phyloP scores from a whole-genome alignment of 1,284 basidiomycete species.

The Phlebopus sp. region DNA sequence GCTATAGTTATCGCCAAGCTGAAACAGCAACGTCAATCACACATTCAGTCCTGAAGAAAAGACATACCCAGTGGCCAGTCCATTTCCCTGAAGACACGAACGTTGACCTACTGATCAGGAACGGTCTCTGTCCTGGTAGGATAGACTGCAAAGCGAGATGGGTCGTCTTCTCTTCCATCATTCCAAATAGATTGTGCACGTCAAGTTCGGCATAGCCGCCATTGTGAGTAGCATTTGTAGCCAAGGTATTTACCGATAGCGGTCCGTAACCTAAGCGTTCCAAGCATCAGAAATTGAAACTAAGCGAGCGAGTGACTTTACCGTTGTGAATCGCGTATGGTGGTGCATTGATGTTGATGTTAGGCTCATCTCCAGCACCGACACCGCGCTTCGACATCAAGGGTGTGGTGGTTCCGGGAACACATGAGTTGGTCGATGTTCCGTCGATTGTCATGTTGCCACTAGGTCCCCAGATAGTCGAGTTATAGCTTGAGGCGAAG shows the following conservation, averaged over 20 bases:
- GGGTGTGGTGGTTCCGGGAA: conserved; percentile 4
- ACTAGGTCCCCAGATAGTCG: conserved; percentile 55
- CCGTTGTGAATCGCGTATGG: conserved; percentile 72
- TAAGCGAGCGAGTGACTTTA: conserved; percentile 13
- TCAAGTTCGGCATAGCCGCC: conserved; percentile 33
- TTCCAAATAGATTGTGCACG: conserved; percentile 37
- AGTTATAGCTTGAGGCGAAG: conserved; percentile 49
- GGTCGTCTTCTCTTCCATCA: conserved; percentile 35
- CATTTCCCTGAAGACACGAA: conserved; percentile 61
- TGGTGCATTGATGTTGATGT: conserved; percentile 51
- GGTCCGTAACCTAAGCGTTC: conserved; percentile 12
- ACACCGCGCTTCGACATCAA: not conserved
- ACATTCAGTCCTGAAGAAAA: not conserved
- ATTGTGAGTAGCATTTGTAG: conserved; percentile 36
- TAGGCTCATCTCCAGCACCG: conserved; percentile 42
- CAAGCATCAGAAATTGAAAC: not conserved
- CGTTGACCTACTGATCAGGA: conserved; percentile 35
- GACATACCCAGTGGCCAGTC: conserved; percentile 50
- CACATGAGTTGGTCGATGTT: conserved; percentile 44
- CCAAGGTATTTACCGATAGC: conserved; percentile 27
- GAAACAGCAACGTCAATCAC: not conserved
- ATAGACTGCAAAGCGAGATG: conserved; percentile 28
- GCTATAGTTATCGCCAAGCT: conserved; percentile 68
- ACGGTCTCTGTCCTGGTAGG: conserved; percentile 34
- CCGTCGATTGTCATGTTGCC: conserved; percentile 71